Percentiles rank a stretch among this genome's conserved stretches.
Conservation (phyloP, 2,329 filamentous ascomycete genomes). For the Graphilbum sp. region DNA sequence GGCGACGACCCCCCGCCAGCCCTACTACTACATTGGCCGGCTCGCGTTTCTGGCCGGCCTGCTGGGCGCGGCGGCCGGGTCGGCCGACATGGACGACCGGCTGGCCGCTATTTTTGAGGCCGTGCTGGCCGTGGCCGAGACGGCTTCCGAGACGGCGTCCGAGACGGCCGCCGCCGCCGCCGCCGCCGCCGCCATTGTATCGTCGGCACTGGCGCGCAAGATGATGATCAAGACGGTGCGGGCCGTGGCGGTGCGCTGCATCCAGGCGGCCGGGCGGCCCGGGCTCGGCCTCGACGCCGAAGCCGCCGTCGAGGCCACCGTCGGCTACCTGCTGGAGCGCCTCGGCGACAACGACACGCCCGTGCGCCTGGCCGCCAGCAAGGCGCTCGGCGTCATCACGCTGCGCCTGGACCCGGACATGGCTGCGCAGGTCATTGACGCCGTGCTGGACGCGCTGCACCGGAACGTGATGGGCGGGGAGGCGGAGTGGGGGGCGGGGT, state of each 20-base stretch:
- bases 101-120: slow-evolving; percentile 49
- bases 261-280: slow-evolving; percentile 35
- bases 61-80: slow-evolving; percentile 50
- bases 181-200: slow-evolving; percentile 37
- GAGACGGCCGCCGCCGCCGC: slow-evolving; percentile 24
- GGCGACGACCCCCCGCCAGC: slow-evolving; percentile 20
- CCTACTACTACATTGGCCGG: slow-evolving; percentile 64
- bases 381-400: slow-evolving; percentile 76
- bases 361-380: slow-evolving; percentile 79
- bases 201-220: slow-evolving; percentile 68
- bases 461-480: slow-evolving; percentile 35
- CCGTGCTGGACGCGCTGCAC: slow-evolving; percentile 56
- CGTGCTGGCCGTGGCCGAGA: slow-evolving; percentile 41
- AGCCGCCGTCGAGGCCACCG: slow-evolving; percentile 65
- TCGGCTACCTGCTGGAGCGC: slow-evolving; percentile 64
- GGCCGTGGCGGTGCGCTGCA: slow-evolving; percentile 41
- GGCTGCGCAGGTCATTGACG: slow-evolving; percentile 75
- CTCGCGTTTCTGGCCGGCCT: slow-evolving; percentile 68
- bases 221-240: slow-evolving; percentile 72
- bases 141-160: slow-evolving; percentile 13
- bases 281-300: slow-evolving; percentile 46
- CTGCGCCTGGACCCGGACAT: slow-evolving; percentile 65
- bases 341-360: slow-evolving; percentile 81
- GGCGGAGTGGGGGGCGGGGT: slow-evolving; percentile 11
- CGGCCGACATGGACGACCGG: slow-evolving; percentile 55